Base-by-base conservation (phyloP, 495 filamentous ascomycete genomes). In the Penicillium dipodomyicola region DNA sequence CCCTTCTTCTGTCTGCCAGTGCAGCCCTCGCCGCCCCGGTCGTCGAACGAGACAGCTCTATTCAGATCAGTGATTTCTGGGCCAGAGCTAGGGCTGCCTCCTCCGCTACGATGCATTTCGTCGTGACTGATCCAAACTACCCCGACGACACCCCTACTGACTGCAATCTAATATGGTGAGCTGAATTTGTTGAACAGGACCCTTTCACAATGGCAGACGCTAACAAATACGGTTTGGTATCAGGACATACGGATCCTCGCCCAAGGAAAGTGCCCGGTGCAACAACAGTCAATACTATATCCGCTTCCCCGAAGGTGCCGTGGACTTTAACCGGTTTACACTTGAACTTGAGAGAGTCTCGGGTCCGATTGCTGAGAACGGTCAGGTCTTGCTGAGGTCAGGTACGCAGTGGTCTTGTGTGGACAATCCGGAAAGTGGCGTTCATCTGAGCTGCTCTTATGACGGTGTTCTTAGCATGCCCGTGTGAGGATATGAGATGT, bases 101-200 rank as follows among this genome's bases (percentile, higher is more conserved):
- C 14, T 52, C 42, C 20, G 58, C 60, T 23, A 59, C 15, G 15
- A 64, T 70, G 57, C 57, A 64, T 42, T 68, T 70, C 20, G 33
- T 57, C 20, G 33, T 67, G 14, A 68, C 63, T 4, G 63, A 66
- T 33, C 35, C 61, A 11, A 65, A 65, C 44, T 68, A 68, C 39
- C 61, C 65, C 3, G 45, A 63, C 41, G 67, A 70, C n/a, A 68
- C 67, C 2, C 65, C 65, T 2, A 62, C 62, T 0, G 61, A 68
- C 19, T 70, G 67, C 55, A 64, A 70, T 14, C n/a, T 67, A 11
- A 54, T 61, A 33, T 70, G 67, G 67, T 70, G 54, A 44, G 56
- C 53, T 10, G 0, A 5, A 10, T 30, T 2, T 14, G 14, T 12
- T 35, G 8, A 32, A 27, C 17, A 17, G 4, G 4, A 29, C 32